Evolutionary conservation across 2,329 filamentous ascomycete genomes (phyloP).

Genomic region (Talaromyces rugulosus): DNA sequence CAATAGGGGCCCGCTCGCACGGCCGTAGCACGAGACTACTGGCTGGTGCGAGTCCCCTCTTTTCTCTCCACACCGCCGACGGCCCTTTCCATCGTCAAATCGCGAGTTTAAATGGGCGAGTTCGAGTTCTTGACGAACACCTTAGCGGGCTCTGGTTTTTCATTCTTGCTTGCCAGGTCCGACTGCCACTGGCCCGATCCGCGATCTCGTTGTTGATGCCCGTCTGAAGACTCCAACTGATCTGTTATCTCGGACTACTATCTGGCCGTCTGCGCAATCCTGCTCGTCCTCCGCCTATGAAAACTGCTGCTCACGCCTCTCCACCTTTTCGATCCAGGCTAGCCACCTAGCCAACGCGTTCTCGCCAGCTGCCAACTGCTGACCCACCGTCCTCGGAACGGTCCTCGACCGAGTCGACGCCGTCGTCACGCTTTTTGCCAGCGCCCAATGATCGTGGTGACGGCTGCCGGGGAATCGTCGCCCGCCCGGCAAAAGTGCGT

Average conservation of each 20-base stretch:
- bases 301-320: background rate
- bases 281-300: background rate
- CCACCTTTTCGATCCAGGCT: background rate
- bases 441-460: constrained; percentile 18
- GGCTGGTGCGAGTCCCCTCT: background rate
- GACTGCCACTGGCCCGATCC: background rate
- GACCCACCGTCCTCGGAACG: constrained; percentile 21
- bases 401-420: constrained; percentile 19
- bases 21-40: background rate
- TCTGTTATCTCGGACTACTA: background rate
- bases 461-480: constrained; percentile 22
- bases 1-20: background rate
- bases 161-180: background rate
- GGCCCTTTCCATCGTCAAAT: background rate
- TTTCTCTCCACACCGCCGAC: background rate
- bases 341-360: background rate
- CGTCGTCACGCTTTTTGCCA: constrained; percentile 18
- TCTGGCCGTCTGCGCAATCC: background rate
- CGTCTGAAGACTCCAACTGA: background rate
- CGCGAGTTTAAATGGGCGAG: background rate
- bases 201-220: background rate
- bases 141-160: background rate
- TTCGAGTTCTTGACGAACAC: background rate
- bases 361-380: constrained; percentile 20
- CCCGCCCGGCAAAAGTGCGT: constrained; percentile 17